Base-by-base conservation (phyloP, 768 basidiomycete genomes). In the Lactifluus hygrophoroides region DNA sequence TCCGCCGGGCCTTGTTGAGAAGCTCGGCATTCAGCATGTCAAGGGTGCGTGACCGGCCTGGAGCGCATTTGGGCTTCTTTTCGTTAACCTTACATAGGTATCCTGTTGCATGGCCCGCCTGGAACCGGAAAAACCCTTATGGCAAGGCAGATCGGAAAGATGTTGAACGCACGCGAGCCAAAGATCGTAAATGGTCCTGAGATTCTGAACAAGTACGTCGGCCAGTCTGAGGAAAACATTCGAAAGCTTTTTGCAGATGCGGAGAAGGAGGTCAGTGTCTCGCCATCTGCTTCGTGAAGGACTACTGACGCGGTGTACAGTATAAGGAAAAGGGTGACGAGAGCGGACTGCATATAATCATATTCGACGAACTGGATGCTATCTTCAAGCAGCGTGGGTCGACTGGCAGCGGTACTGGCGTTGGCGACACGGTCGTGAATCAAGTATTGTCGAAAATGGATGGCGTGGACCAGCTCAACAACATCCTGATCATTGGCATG, bases 371-470 rank as follows among this genome's bases (percentile, higher is more conserved):
- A 73, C 72, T 99, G 66, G 96, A 99, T 68, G 96, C 96, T 16
- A 90, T 99, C 64, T 97, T 94, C 79, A 99, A 97, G 70, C 96
- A 98, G 67, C 88, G 96, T 80, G 96, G 96, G 5, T 90, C 91
- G 8, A 90, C 86, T 1, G 86, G 84, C 66, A 84, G 77, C 57
- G 92, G 94, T 2, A 98, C 96, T 9, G 96, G 96, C 46, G 96
- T 99, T 5, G 95, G 94, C n/a, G 96, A 99, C 71, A 97, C 87
- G 19, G 90, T 98, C 19, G 96, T 99, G 71, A 99, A 98, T 72
- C 96, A 99, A 74, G 81, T 99, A 48, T 78, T 99, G 16, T 95
- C 96, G 25, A 99, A 99, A 93, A 95, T 99, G 94, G 96, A 99
- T 65, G 96, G 96, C 76, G 95, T 99, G 11, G 96, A 99, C 69